Evolutionary conservation across 495 filamentous ascomycete species (phyloP).

Genomic region (Cairneyella variabilis): DNA sequence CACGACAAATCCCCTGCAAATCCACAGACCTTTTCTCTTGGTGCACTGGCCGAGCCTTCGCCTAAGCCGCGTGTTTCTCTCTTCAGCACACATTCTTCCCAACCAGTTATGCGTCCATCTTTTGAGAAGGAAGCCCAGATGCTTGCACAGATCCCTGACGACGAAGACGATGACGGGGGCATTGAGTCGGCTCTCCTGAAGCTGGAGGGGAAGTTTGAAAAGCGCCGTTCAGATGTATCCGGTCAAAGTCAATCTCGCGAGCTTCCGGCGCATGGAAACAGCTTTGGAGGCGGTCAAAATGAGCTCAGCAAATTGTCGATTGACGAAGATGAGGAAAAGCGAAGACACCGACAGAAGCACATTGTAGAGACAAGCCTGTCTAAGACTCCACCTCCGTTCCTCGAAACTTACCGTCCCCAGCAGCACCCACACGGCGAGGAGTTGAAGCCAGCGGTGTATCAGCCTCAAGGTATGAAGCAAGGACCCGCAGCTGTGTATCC

Average conservation of each 20-base stretch:
- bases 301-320: constrained; percentile 20
- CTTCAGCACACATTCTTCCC: constrained; percentile 65
- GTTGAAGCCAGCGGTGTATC: constrained; percentile 23
- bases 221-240: constrained; percentile 22
- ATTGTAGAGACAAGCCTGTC: constrained; percentile 27
- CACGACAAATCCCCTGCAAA: too few species aligned
- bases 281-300: constrained; percentile 18
- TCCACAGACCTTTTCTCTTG: constrained; percentile 51
- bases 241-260: background rate
- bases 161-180: constrained; percentile 77
- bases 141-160: constrained; percentile 86
- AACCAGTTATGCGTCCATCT: constrained; percentile 74
- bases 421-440: constrained; percentile 6
- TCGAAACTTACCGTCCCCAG: constrained; percentile 17
- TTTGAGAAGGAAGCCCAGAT: constrained; percentile 88
- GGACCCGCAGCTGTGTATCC: background rate
- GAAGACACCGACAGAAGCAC: constrained; percentile 43
- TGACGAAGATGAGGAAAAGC: constrained; percentile 35
- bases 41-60: constrained; percentile 48
- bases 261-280: constrained; percentile 6
- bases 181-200: constrained; percentile 89
- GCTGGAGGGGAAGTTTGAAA: constrained; percentile 81
- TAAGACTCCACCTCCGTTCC: background rate
- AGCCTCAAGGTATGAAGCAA: constrained; percentile 16
- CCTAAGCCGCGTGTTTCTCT: constrained; percentile 50